Conservation (phyloP, 2,329 filamentous ascomycete genomes). For the Alternaria panax region DNA sequence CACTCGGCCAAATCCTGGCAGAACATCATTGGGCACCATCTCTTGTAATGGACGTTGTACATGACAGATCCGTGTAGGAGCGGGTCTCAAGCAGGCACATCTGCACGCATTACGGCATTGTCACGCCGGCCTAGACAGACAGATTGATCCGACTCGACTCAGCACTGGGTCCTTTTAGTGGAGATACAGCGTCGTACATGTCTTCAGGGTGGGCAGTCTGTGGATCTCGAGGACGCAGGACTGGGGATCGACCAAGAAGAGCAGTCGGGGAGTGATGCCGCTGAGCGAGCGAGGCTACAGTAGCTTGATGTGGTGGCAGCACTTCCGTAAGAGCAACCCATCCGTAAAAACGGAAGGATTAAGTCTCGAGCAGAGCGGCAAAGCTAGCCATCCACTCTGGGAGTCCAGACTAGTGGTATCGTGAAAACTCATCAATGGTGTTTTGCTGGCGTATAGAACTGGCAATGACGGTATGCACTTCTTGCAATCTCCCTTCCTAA, state of each 20-base stretch:
- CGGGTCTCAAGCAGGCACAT: not conserved
- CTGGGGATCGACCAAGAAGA: not conserved
- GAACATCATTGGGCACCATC: not conserved
- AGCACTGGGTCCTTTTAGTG: not conserved
- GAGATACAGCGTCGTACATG: not conserved
- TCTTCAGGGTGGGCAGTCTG: not conserved
- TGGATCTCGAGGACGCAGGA: not conserved
- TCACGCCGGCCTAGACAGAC: not conserved
- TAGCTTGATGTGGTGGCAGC: not conserved
- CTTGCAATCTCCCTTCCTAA: not conserved
- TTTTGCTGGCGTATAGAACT: not conserved
- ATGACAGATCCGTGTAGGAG: not conserved
- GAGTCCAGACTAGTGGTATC: not conserved
- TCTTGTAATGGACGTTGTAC: not conserved
- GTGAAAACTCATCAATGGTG: conserved; percentile 3
- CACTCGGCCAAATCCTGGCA: not conserved
- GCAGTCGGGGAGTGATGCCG: not conserved
- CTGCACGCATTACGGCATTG: not conserved
- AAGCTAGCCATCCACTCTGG: not conserved
- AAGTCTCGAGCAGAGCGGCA: not conserved
- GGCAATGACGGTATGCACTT: conserved; percentile 2
- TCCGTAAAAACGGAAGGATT: not conserved
- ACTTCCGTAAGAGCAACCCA: not conserved
- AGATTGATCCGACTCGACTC: not conserved
- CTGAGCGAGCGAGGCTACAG: not conserved